Evolutionary conservation across 2,329 filamentous ascomycete species (phyloP).

Genomic region (Thelonectria blattea): DNA sequence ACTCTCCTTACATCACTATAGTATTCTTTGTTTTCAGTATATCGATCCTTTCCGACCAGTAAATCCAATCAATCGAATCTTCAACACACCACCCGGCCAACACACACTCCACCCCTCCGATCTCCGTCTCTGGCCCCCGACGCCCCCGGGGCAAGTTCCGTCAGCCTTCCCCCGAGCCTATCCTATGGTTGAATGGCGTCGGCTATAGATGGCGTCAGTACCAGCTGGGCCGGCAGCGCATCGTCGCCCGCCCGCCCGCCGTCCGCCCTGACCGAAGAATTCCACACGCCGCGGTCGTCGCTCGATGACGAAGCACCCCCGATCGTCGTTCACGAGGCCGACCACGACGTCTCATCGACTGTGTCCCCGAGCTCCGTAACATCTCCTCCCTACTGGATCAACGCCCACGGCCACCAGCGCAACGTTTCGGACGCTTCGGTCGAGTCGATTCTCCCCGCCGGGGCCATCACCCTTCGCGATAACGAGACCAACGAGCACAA

Average conservation of each 20-base stretch:
- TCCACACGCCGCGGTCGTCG: constrained; percentile 38
- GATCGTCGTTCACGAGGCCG: constrained; percentile 20
- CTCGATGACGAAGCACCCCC: constrained; percentile 27
- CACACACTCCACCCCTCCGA: neutral
- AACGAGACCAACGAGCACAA: constrained; percentile 62
- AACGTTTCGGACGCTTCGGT: constrained; percentile 52
- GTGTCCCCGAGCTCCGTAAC: constrained; percentile 41
- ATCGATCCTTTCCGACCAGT: neutral
- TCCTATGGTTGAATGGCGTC: constrained; percentile 46
- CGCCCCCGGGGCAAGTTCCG: constrained; percentile 3
- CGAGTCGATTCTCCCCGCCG: constrained; percentile 55
- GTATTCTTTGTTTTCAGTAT: neutral
- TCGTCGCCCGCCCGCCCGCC: constrained; percentile 25
- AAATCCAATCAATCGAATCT: constrained; percentile 7
- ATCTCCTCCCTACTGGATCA: constrained; percentile 54
- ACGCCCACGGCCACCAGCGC: constrained; percentile 44
- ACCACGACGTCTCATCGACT: constrained; percentile 33
- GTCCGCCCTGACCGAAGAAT: constrained; percentile 28
- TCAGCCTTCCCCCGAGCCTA: constrained; percentile 29
- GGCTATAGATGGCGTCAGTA: constrained; percentile 36
- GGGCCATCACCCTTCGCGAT: constrained; percentile 66
- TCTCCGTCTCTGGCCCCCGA: neutral
- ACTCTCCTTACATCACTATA: neutral
- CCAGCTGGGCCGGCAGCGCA: constrained; percentile 29
- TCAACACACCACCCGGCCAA: constrained; percentile 11